These are phyloP conservation scores for Quambalaria eucalypti DNA, from an alignment of 1,284 basidiomycete species.

Conservation along the genomic window DNA sequence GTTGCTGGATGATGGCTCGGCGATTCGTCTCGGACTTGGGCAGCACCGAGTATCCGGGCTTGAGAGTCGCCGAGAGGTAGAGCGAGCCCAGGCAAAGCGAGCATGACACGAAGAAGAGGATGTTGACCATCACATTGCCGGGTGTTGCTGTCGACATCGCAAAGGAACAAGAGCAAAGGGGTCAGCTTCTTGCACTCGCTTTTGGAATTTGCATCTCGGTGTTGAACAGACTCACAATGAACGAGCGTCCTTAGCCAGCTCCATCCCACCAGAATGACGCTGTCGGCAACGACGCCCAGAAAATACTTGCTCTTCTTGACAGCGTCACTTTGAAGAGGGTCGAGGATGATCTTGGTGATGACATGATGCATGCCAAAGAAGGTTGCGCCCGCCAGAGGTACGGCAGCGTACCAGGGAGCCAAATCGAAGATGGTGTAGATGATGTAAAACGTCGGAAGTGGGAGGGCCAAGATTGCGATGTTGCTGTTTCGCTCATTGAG, in stretches of 20 bases:
- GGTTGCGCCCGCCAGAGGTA: slow-evolving; percentile 65
- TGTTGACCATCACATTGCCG: slow-evolving; percentile 61
- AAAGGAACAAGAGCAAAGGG: neutral
- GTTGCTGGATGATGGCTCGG: slow-evolving; percentile 29
- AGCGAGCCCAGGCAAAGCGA: slow-evolving; percentile 77
- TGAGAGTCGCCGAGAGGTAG: slow-evolving; percentile 74
- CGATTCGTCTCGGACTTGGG: slow-evolving; percentile 49
- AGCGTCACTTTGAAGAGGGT: slow-evolving; percentile 23
- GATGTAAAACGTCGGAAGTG: slow-evolving; percentile 66
- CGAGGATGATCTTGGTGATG: slow-evolving; percentile 12
- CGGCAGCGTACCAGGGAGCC: slow-evolving; percentile 79
- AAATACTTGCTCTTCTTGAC: slow-evolving; percentile 66
- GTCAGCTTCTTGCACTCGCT: neutral
- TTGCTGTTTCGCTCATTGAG: slow-evolving; percentile 72
- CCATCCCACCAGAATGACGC: slow-evolving; percentile 76
- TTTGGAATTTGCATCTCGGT: too few relatives aligned
- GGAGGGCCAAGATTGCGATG: slow-evolving; percentile 69
- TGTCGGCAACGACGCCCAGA: slow-evolving; percentile 74
- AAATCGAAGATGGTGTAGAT: slow-evolving; percentile 73
- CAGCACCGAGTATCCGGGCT: slow-evolving; percentile 79
- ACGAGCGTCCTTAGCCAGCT: slow-evolving; percentile 66
- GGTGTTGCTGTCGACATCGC: slow-evolving; percentile 12
- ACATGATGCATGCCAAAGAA: slow-evolving; percentile 90
- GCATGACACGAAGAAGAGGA: slow-evolving; percentile 64
- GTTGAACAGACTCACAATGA: slow-evolving; percentile 52